A percentile compares a stretch with the other conserved stretches of the same genome.
Conservation (phyloP, 139 green algal genomes). For the Chlamydomonas sphaeroides region DNA sequence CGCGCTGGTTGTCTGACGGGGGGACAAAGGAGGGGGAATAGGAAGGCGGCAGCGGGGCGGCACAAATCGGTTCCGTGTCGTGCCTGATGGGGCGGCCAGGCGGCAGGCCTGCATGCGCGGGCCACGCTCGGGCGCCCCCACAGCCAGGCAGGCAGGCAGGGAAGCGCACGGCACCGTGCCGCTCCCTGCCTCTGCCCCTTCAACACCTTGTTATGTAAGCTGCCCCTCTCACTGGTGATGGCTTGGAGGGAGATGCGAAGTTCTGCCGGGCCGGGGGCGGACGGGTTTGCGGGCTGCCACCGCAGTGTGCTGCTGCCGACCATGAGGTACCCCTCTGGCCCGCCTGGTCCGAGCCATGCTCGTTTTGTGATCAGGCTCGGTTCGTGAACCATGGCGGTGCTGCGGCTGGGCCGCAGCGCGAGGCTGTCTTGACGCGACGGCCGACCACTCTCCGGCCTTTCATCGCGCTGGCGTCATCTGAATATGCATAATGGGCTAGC, state of each 20-base stretch:
- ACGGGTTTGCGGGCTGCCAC: constrained; percentile 1
- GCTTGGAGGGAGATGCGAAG: constrained; percentile 7
- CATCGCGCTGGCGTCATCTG: no score
- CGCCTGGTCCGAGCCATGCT: constrained; percentile 13
- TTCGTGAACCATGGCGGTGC: constrained; percentile 10
- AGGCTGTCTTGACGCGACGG: no score
- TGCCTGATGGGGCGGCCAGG: neutral
- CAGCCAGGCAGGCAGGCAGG: neutral
- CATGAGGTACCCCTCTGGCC: constrained; percentile 9
- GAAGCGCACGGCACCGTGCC: neutral
- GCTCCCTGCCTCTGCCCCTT: no score
- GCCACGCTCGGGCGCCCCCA: no score
- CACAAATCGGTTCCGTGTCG: neutral
- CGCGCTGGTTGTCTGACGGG: constrained; percentile 21
- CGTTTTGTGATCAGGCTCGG: constrained; percentile 10
- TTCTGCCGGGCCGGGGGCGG: neutral
- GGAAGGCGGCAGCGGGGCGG: neutral
- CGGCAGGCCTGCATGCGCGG: no score
- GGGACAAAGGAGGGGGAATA: neutral
- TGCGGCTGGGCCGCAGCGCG: no score
- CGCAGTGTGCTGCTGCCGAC: neutral
- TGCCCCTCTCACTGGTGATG: constrained; percentile 7
- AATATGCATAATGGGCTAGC: no score
- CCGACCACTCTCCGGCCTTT: no score
- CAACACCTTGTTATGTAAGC: neutral